These are phyloP conservation scores for Pyrus betulifolia DNA, from an alignment of 306 rosid genomes.

Conservation along the genomic window DNA sequence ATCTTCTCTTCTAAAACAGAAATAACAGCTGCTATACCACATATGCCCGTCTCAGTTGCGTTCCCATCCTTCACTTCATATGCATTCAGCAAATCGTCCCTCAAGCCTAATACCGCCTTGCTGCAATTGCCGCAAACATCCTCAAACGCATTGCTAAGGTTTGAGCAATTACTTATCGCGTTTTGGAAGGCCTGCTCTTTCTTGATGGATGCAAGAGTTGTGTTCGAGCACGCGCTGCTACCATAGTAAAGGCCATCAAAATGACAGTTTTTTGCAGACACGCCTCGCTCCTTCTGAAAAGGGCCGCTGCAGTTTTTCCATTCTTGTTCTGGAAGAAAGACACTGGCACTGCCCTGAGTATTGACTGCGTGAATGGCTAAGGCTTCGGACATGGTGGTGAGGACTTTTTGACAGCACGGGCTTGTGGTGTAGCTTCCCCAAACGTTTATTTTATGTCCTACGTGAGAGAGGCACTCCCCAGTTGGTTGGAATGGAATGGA, in stretches of 20 bases:
- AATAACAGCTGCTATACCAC: constrained; percentile 49
- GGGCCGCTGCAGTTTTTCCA: constrained; percentile 30
- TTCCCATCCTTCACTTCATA: neutral
- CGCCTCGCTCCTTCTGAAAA: constrained; percentile 12
- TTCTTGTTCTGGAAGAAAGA: constrained; percentile 26
- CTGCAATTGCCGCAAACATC: constrained; percentile 33
- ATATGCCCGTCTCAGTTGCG: constrained; percentile 25
- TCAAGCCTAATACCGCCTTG: constrained; percentile 10
- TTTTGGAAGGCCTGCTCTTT: constrained; percentile 5
- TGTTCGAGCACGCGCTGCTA: constrained; percentile 20
- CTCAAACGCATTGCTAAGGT: constrained; percentile 11
- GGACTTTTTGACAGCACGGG: constrained; percentile 59
- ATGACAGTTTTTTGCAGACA: constrained; percentile 34
- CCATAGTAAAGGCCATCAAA: constrained; percentile 21
- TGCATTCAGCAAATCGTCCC: constrained; percentile 5
- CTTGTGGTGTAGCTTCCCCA: constrained; percentile 47
- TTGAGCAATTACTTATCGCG: constrained; percentile 34
- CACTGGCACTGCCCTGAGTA: neutral
- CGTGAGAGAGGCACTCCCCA: constrained; percentile 27
- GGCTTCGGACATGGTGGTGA: constrained; percentile 36
- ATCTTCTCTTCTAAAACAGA: constrained; percentile 31
- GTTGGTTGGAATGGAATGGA: constrained; percentile 22
- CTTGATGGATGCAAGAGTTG: neutral
- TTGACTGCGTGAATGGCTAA: constrained; percentile 15
- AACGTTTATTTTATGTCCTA: constrained; percentile 5